Evolutionary conservation across 345 rosid genomes (phyloP).

Genomic region (Boechera divaricarpa): DNA sequence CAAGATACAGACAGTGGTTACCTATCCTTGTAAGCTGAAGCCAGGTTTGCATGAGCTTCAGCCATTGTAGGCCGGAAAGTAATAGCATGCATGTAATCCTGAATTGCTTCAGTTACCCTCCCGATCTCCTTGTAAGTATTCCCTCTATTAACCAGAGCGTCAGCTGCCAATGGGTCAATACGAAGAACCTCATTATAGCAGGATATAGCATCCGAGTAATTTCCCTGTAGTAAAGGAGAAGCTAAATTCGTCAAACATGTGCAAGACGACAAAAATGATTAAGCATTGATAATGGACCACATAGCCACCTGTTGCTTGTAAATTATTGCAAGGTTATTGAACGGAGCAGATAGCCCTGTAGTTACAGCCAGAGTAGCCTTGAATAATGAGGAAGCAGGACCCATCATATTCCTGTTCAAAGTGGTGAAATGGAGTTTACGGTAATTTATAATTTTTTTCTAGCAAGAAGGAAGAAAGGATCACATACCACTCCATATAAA

Average conservation of each 20-base stretch:
- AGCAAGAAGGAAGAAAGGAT: slow-evolving; percentile 18
- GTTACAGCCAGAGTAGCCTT: slow-evolving; percentile 93
- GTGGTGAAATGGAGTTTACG: slow-evolving; percentile 12
- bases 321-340: slow-evolving; percentile 92
- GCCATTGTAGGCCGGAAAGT: slow-evolving; percentile 89
- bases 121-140: slow-evolving; percentile 97
- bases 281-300: slow-evolving; percentile 18
- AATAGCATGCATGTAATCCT: slow-evolving; percentile 88
- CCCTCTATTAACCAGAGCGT: slow-evolving; percentile 97
- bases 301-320: slow-evolving; percentile 90
- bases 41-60: slow-evolving; percentile 99
- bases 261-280: slow-evolving; percentile 2
- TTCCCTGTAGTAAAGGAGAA: slow-evolving; percentile 67
- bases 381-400: slow-evolving; percentile 81
- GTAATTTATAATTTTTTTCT: not conserved
- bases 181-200: slow-evolving; percentile 98
- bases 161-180: slow-evolving; percentile 97
- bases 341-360: slow-evolving; percentile 96
- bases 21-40: slow-evolving; percentile 99
- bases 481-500: slow-evolving; percentile 95
- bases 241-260: not conserved
- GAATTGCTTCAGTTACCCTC: slow-evolving; percentile 93
- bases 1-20: slow-evolving; percentile 38
- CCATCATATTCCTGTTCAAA: slow-evolving; percentile 75
- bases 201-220: slow-evolving; percentile 89